Conservation (phyloP, 1,284 basidiomycete genomes). For the Sporisorium exsertum region DNA sequence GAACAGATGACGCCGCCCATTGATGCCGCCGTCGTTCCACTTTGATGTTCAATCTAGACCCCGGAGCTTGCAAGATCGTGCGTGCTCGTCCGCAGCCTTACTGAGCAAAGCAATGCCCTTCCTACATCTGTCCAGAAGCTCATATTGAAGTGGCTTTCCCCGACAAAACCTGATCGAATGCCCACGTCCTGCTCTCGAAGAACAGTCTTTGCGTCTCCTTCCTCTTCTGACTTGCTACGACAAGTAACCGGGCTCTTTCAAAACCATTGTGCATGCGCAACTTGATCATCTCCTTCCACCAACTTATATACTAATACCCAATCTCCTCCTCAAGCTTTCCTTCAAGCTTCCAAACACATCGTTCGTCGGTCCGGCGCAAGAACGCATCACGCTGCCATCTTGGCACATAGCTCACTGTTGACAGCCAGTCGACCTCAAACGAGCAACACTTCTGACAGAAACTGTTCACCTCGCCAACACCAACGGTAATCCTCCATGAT, state of each 20-base stretch:
- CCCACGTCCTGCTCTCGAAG: no score
- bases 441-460: not conserved
- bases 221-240: no score
- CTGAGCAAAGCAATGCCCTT: not conserved
- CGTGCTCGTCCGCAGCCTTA: not conserved
- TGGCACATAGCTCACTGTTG: not conserved
- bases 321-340: not conserved
- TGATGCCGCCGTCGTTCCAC: slow-evolving; percentile 1
- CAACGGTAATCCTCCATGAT: slow-evolving; percentile 7
- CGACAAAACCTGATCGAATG: no score
- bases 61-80: no score
- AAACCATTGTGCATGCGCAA: not conserved
- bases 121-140: not conserved
- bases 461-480: not conserved
- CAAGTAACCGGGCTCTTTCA: not conserved
- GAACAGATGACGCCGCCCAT: not conserved
- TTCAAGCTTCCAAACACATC: not conserved
- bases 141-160: not conserved
- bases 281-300: not conserved
- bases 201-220: no score
- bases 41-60: not conserved
- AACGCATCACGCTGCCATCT: not conserved
- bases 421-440: not conserved
- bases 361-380: not conserved
- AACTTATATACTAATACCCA: not conserved